Percentiles rank a stretch among this genome's conserved stretches.
phyloP scores from a whole-genome alignment of 2,329 filamentous ascomycete genomes.

The Tricladium varicosporioides region DNA sequence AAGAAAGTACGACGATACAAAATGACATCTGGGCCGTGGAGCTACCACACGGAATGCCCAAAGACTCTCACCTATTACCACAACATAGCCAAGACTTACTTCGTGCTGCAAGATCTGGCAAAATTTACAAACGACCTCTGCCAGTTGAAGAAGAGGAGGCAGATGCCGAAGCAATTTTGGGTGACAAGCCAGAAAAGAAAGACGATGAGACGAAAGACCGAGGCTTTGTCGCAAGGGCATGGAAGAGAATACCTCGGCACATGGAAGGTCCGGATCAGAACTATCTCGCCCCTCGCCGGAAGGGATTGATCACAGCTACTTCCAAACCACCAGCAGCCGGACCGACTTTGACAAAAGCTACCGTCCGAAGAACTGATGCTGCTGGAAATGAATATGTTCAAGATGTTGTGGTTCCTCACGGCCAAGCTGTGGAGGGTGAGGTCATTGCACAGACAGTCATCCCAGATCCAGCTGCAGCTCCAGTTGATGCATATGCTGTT shows the following conservation, averaged over 20 bases:
- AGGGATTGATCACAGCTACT: conserved; percentile 57
- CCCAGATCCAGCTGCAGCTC: conserved; percentile 52
- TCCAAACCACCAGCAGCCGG: conserved; percentile 46
- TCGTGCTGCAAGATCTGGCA: conserved; percentile 74
- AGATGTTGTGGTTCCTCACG: conserved; percentile 77
- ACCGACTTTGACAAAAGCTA: conserved; percentile 71
- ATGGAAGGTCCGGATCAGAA: conserved; percentile 52
- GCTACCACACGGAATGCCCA: conserved; percentile 77
- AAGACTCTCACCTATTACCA: conserved; percentile 75
- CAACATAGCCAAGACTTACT: conserved; percentile 80
- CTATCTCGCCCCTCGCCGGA: conserved; percentile 60
- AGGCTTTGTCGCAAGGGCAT: conserved; percentile 56
- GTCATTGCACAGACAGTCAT: conserved; percentile 65
- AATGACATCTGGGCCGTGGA: conserved; percentile 73
- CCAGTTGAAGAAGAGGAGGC: conserved; percentile 59
- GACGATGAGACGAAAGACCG: conserved; percentile 49
- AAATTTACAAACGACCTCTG: conserved; percentile 69
- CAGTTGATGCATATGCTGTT: conserved; percentile 20
- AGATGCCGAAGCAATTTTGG: conserved; percentile 45
- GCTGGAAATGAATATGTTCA: conserved; percentile 81
- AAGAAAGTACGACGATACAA: conserved; percentile 58
- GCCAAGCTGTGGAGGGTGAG: conserved; percentile 78
- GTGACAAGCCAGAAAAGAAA: conserved; percentile 57
- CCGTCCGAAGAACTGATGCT: conserved; percentile 74
- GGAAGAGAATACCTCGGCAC: conserved; percentile 61